Conservation (phyloP, 2,329 filamentous ascomycete species). For the Rhexocercosporidium sp. region DNA sequence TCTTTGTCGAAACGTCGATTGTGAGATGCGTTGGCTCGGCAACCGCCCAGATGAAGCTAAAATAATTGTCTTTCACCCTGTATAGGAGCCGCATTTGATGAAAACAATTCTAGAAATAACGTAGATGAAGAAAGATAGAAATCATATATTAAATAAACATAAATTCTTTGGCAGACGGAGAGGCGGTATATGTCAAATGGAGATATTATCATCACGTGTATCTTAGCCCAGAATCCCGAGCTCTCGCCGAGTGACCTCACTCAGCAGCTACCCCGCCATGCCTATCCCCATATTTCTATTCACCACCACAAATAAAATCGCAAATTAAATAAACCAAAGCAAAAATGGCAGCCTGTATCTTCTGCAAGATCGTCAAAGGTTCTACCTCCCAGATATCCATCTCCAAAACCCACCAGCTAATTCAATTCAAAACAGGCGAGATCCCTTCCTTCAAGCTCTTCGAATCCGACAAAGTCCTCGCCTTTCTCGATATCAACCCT, state of each 20-base stretch:
- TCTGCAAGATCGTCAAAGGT: constrained; percentile 98
- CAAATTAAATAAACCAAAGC: background rate
- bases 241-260: background rate
- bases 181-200: background rate
- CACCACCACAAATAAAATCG: background rate
- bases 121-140: background rate
- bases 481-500: constrained; percentile 95
- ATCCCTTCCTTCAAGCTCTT: constrained; percentile 97
- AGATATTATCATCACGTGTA: background rate
- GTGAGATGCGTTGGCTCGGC: constrained; percentile 2
- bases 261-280: background rate
- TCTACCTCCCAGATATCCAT: constrained; percentile 33
- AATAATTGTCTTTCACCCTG: background rate
- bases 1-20: background rate
- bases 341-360: constrained; percentile 75
- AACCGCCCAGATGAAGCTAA: background rate
- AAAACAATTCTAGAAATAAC: background rate
- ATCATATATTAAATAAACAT: too few species aligned
- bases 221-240: constrained; percentile 9
- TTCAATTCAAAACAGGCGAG: constrained; percentile 65
- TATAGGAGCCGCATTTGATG: background rate
- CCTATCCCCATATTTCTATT: background rate
- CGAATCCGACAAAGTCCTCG: constrained; percentile 90
- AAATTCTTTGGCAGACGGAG: background rate
- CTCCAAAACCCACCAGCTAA: background rate